Conservation (phyloP, 805 yeast genomes). For the Wickerhamomyces sydowiorum region DNA sequence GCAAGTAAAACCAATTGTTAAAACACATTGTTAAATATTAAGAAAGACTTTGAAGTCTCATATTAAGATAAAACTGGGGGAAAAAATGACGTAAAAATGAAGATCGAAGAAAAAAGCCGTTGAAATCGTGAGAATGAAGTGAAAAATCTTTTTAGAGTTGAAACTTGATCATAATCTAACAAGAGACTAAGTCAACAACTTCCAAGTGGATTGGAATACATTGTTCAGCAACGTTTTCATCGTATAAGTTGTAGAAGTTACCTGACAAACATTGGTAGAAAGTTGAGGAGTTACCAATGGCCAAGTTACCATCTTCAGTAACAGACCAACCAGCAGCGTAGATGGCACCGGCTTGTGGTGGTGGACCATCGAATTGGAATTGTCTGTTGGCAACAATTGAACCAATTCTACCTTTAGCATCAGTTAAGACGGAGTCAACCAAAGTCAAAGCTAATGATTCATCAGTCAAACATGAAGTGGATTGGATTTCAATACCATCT, state of each 20-base stretch:
- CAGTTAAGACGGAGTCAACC: conserved; percentile 45
- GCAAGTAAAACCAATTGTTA: no score
- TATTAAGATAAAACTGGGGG: not conserved
- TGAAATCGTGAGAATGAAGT: no score
- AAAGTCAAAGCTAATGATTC: conserved; percentile 53
- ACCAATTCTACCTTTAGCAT: conserved; percentile 62
- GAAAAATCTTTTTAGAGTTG: not conserved
- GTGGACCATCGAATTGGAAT: conserved; percentile 83
- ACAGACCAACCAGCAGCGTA: conserved; percentile 65
- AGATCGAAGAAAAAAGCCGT: no score
- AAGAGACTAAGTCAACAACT: conserved; percentile 50
- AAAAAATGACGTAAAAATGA: no score
- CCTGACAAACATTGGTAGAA: conserved; percentile 78
- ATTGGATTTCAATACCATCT: conserved; percentile 16
- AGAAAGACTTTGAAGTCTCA: not conserved
- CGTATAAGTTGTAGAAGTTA: conserved; percentile 73
- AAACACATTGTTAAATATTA: no score
- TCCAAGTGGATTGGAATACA: conserved; percentile 59
- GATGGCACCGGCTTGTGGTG: conserved; percentile 76
- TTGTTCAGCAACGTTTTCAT: conserved; percentile 52
- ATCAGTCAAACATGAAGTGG: conserved; percentile 39
- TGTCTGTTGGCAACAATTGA: conserved; percentile 79
- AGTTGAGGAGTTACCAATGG: conserved; percentile 52
- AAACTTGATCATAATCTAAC: conserved; percentile 38
- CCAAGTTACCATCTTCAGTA: conserved; percentile 51